phyloP scores from a whole-genome alignment of 306 rosid species.

The Psophocarpus tetragonolobus region DNA sequence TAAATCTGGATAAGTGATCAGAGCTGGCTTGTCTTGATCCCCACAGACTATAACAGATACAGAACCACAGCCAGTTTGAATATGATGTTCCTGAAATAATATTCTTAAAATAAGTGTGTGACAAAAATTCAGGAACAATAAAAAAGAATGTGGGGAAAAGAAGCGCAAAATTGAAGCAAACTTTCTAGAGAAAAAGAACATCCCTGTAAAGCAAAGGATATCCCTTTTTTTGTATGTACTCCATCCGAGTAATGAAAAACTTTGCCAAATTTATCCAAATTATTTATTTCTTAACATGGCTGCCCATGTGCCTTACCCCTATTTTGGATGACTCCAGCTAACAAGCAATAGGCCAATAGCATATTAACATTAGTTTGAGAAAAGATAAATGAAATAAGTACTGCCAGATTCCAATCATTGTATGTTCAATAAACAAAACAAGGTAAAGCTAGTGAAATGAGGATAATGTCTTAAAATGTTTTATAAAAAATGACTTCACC shows the following conservation, averaged over 20 bases:
- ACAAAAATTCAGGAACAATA: neutral
- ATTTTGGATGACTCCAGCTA: conserved; percentile 49
- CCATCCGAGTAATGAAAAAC: conserved; percentile 36
- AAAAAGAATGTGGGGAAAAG: neutral
- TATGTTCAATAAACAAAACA: conserved; percentile 30
- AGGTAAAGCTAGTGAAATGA: conserved; percentile 44
- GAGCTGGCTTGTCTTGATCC: conserved; percentile 84
- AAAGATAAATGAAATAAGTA: conserved; percentile 41
- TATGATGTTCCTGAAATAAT: conserved; percentile 66
- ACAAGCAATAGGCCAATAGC: conserved; percentile 30
- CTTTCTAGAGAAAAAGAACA: conserved; percentile 15
- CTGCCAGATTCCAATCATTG: conserved; percentile 48
- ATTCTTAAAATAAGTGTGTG: conserved; percentile 10
- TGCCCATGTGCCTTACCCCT: conserved; percentile 54
- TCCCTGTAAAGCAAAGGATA: conserved; percentile 32
- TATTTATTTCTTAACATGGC: conserved; percentile 40
- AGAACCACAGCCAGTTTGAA: conserved; percentile 83
- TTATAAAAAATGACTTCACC: conserved; percentile 35
- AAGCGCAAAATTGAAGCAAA: conserved; percentile 1
- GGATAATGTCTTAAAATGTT: conserved; percentile 28
- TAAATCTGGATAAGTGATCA: conserved; percentile 89
- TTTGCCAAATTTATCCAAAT: conserved; percentile 36
- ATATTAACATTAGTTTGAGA: conserved; percentile 36
- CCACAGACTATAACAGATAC: conserved; percentile 85
- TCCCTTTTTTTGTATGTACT: conserved; percentile 30